phyloP scores from a whole-genome alignment of 768 basidiomycete genomes.

The Guyanaporus albipodus region DNA sequence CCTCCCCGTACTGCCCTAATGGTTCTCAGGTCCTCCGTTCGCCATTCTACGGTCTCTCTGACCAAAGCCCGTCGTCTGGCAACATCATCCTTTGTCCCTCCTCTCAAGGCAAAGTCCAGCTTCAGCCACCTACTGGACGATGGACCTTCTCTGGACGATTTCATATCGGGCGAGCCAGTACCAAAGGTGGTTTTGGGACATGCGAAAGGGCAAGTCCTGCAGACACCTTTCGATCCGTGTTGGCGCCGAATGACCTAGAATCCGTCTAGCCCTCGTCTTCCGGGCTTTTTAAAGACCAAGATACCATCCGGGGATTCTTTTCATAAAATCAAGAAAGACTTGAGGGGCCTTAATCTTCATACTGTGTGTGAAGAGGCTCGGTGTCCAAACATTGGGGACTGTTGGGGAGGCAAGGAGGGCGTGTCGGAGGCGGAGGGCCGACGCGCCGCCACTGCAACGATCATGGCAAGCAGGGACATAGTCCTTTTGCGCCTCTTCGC shows the following conservation, averaged over 20 bases:
- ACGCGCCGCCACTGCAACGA: constrained; percentile 91
- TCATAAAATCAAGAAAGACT: constrained; percentile 90
- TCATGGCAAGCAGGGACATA: constrained; percentile 66
- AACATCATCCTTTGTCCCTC: constrained; percentile 36
- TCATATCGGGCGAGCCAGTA: constrained; percentile 56
- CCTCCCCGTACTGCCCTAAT: constrained; percentile 11
- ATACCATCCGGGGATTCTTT: constrained; percentile 89
- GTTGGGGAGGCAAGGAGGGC: constrained; percentile 87
- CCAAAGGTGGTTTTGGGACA: constrained; percentile 71
- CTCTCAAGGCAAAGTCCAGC: constrained; percentile 32
- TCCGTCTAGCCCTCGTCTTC: constrained; percentile 69
- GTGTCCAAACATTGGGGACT: constrained; percentile 99
- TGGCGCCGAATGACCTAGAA: neutral
- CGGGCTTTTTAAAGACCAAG: constrained; percentile 83
- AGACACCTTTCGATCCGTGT: constrained; percentile 4
- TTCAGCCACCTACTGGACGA: constrained; percentile 53
- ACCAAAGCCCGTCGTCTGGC: constrained; percentile 42
- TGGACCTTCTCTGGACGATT: constrained; percentile 80
- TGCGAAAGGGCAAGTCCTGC: constrained; percentile 51
- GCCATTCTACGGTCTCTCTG: constrained; percentile 4
- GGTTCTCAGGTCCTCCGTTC: constrained; percentile 12
- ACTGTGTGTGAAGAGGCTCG: constrained; percentile 99
- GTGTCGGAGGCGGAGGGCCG: constrained; percentile 66
- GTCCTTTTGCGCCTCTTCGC: neutral
- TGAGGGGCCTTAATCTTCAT: constrained; percentile 85